phyloP scores from a whole-genome alignment of 805 yeast species.

The Yarrowia deformans region DNA sequence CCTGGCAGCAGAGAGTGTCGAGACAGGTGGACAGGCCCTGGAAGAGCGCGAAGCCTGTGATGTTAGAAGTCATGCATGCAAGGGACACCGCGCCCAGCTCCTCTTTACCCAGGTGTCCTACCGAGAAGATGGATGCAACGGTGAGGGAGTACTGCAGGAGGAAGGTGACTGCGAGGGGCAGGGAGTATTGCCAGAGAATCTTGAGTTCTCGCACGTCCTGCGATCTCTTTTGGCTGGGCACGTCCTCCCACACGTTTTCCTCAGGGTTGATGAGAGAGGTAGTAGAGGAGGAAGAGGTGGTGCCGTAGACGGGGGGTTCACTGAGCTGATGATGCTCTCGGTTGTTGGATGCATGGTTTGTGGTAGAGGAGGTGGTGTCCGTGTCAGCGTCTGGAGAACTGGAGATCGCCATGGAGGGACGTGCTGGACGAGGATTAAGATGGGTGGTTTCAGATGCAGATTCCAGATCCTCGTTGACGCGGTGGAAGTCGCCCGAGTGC shows the following conservation, averaged over 20 bases:
- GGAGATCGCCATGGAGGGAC: conserved; percentile 25
- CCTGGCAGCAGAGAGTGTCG: conserved; percentile 85
- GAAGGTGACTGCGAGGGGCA: conserved; percentile 72
- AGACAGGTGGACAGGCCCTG: conserved; percentile 84
- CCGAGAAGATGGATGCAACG: conserved; percentile 78
- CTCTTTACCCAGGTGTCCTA: conserved; percentile 81
- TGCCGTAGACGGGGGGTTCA: conserved; percentile 10
- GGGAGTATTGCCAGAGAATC: conserved; percentile 46
- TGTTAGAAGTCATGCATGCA: conserved; percentile 83
- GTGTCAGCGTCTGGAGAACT: background rate
- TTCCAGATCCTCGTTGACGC: conserved; percentile 34
- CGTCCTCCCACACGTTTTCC: conserved; percentile 21
- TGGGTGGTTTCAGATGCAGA: conserved; percentile 33
- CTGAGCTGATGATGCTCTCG: background rate
- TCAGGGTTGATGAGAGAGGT: conserved; percentile 15
- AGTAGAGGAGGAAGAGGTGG: conserved; percentile 13
- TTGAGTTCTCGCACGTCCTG: conserved; percentile 25
- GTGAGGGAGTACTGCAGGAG: conserved; percentile 74
- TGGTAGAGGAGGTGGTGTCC: background rate
- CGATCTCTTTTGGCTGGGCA: conserved; percentile 29
- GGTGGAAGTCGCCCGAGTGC: conserved; percentile 22
- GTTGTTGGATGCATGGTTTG: background rate
- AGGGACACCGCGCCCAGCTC: conserved; percentile 85
- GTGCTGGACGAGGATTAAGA: conserved; percentile 28
- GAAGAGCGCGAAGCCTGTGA: conserved; percentile 74